Percentiles rank a stretch among this genome's conserved stretches.
phyloP scores from a whole-genome alignment of 2,329 filamentous ascomycete species.

The Aureobasidium sp. region DNA sequence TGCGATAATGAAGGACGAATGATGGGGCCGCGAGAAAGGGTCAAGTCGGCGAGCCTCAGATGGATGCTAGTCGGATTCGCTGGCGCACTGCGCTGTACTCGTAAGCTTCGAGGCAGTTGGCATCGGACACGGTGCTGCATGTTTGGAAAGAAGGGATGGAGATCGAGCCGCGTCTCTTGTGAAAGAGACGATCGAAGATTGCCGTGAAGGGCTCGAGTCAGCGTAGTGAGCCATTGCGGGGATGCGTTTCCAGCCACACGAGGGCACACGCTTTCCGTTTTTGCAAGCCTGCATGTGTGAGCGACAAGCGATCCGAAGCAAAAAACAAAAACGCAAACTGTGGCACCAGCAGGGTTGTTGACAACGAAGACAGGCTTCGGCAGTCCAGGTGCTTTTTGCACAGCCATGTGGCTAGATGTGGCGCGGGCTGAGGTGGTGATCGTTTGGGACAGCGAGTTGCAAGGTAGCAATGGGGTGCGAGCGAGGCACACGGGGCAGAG shows the following conservation, averaged over 20 bases:
- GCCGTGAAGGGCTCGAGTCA: conserved; percentile 6
- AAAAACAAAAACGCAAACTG: conserved; percentile 2
- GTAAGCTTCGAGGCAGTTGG: conserved; percentile 5
- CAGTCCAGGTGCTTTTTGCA: background rate
- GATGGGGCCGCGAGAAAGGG: background rate
- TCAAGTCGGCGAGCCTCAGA: background rate
- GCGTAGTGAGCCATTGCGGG: background rate
- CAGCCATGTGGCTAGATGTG: conserved; percentile 11
- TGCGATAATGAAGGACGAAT: background rate
- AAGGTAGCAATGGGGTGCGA: background rate
- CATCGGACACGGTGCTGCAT: background rate
- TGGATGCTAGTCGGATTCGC: background rate
- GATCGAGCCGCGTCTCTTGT: conserved; percentile 3
- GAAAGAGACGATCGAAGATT: conserved; percentile 7
- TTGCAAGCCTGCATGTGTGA: conserved; percentile 10
- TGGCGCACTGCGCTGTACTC: background rate
- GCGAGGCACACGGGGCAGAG: background rate
- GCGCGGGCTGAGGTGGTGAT: background rate
- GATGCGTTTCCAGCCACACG: conserved; percentile 11
- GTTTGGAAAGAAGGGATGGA: background rate
- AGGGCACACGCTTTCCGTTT: conserved; percentile 10
- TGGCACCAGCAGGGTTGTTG: conserved; percentile 1
- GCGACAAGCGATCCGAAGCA: conserved; percentile 4
- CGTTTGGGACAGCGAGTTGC: background rate
- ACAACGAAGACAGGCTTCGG: background rate